Percentiles rank a stretch among this genome's conserved stretches.
phyloP scores from a whole-genome alignment of 2,329 filamentous ascomycete genomes.

The Sordariomycetes sp. region DNA sequence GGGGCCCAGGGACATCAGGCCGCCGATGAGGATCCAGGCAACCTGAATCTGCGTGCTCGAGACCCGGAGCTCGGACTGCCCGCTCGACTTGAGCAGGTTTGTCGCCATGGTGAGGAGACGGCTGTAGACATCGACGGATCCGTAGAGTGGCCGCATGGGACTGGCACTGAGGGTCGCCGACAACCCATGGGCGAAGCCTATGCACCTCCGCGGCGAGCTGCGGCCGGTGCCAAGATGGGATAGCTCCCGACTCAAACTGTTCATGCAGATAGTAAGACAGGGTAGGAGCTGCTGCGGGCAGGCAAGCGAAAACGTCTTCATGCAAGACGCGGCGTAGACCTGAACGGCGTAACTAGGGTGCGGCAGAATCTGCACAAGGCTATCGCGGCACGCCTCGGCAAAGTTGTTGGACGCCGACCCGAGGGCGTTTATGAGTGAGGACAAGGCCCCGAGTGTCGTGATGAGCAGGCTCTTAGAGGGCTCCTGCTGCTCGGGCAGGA shows the following conservation, averaged over 20 bases:
- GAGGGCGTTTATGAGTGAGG: conserved; percentile 64
- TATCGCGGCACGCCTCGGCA: conserved; percentile 75
- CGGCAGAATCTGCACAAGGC: conserved; percentile 76
- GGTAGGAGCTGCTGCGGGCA: conserved; percentile 86
- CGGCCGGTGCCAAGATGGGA: conserved; percentile 61
- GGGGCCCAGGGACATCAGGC: conserved; percentile 88
- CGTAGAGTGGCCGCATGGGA: conserved; percentile 76
- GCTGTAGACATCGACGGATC: conserved; percentile 90
- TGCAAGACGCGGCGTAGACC: conserved; percentile 72
- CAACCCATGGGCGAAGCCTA: conserved; percentile 84
- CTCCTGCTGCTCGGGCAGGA: conserved; percentile 73
- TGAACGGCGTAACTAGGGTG: conserved; percentile 96
- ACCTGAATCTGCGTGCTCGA: conserved; percentile 95
- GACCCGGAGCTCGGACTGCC: conserved; percentile 77
- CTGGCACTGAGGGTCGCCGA: conserved; percentile 86
- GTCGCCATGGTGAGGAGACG: conserved; percentile 85
- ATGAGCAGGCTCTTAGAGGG: conserved; percentile 79
- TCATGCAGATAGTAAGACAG: conserved; percentile 91
- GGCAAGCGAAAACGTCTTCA: conserved; percentile 77
- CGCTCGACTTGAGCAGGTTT: conserved; percentile 80
- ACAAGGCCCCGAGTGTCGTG: conserved; percentile 64
- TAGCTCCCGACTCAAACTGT: conserved; percentile 80
- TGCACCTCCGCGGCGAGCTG: conserved; percentile 69
- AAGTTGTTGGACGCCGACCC: conserved; percentile 71
- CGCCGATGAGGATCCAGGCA: conserved; percentile 93